These are phyloP conservation scores for Bipolaris bicolor DNA, from an alignment of 2,329 filamentous ascomycete genomes.

Conservation along the genomic window DNA sequence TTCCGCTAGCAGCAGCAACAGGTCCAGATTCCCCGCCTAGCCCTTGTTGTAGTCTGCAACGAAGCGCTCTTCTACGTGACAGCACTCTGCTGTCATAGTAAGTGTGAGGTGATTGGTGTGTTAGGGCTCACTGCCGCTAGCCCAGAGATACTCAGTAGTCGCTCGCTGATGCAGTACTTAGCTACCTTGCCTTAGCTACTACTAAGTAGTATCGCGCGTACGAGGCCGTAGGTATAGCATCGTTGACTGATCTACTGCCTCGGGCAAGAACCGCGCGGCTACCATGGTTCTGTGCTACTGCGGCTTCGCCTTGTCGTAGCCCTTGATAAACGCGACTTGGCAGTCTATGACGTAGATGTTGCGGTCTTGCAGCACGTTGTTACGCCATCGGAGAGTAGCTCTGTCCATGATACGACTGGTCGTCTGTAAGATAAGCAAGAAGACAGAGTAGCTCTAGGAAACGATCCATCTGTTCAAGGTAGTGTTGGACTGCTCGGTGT, in stretches of 20 bases:
- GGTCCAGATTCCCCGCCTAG: background rate
- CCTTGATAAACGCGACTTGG: background rate
- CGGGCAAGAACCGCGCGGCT: background rate
- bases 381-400: background rate
- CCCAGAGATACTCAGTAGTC: background rate
- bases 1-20: background rate
- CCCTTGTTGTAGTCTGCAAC: too few species aligned
- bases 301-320: background rate
- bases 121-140: background rate
- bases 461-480: background rate
- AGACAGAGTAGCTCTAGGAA: slow-evolving; percentile 1
- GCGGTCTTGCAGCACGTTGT: background rate
- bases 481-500: background rate
- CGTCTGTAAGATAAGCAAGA: background rate
- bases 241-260: background rate
- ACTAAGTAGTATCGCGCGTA: background rate
- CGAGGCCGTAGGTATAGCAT: background rate
- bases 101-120: background rate
- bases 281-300: background rate
- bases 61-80: background rate
- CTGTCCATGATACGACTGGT: background rate
- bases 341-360: background rate
- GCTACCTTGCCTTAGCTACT: background rate
- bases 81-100: background rate
- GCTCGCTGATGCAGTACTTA: background rate